These are phyloP conservation scores for Sparassis latifolia DNA, from an alignment of 1,284 basidiomycete genomes.

Conservation along the genomic window DNA sequence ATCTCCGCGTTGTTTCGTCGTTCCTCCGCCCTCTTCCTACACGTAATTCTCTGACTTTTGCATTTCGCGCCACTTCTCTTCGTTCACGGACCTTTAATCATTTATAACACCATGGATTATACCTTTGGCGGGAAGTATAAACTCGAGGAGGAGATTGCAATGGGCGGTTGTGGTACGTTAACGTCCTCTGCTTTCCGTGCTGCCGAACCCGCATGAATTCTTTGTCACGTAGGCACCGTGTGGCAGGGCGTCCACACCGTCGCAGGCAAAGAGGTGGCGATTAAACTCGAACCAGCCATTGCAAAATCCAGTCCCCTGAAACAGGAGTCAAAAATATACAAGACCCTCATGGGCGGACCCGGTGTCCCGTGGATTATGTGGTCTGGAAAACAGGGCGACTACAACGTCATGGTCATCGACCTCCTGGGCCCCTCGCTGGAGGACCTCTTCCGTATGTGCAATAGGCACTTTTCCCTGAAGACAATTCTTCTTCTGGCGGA, in stretches of 20 bases:
- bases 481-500: conserved; percentile 89
- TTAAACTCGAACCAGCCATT: conserved; percentile 90
- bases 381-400: conserved; percentile 92
- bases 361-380: conserved; percentile 95
- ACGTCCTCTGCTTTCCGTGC: background rate
- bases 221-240: conserved; percentile 63
- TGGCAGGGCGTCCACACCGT: conserved; percentile 94
- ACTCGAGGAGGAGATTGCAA: conserved; percentile 92
- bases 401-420: conserved; percentile 97
- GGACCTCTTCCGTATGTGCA: conserved; percentile 94
- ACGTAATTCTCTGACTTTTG: background rate
- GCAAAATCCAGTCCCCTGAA: conserved; percentile 80
- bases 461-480: conserved; percentile 87
- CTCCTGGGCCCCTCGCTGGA: conserved; percentile 90
- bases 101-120: conserved; percentile 45
- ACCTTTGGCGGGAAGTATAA: conserved; percentile 89
- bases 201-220: background rate
- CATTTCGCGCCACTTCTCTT: conserved; percentile 2
- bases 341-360: conserved; percentile 88
- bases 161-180: conserved; percentile 78
- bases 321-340: conserved; percentile 90
- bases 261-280: conserved; percentile 94
- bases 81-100: conserved; percentile 6
- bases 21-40: background rate
- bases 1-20: background rate